A percentile compares a stretch with the other conserved stretches of the same genome.
Conservation (phyloP, 306 rosid genomes). For the Ammopiptanthus mongolicus region DNA sequence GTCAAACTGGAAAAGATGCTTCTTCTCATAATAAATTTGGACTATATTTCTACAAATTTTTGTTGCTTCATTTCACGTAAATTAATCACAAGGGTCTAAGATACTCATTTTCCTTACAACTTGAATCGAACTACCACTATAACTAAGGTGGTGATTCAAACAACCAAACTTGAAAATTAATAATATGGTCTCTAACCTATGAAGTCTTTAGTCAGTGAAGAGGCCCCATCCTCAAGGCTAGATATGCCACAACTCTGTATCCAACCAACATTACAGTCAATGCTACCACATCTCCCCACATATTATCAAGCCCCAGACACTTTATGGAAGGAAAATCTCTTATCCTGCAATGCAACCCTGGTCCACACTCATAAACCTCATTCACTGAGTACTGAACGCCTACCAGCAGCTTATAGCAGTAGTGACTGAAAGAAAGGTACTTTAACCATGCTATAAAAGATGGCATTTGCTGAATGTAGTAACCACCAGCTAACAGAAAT, state of each 20-base stretch:
- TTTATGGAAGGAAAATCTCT: conserved; percentile 62
- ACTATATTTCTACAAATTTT: background rate
- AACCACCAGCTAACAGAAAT: conserved; percentile 80
- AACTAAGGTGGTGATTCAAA: conserved; percentile 1
- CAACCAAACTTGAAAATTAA: conserved; percentile 10
- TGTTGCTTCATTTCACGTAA: conserved; percentile 24
- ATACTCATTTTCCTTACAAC: conserved; percentile 20
- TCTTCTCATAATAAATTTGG: conserved; percentile 6
- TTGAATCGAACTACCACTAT: conserved; percentile 26
- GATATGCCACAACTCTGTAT: conserved; percentile 68
- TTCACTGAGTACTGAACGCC: conserved; percentile 63
- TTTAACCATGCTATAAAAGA: conserved; percentile 78
- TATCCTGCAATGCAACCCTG: conserved; percentile 45
- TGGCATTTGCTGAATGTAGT: conserved; percentile 81
- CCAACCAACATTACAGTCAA: conserved; percentile 75
- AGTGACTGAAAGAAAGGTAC: conserved; percentile 73
- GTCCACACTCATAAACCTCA: conserved; percentile 58
- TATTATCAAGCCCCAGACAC: conserved; percentile 44
- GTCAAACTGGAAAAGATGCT: background rate
- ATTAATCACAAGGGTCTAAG: conserved; percentile 17
- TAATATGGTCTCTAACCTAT: conserved; percentile 20
- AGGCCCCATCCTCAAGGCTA: conserved; percentile 61
- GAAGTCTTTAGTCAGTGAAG: conserved; percentile 46
- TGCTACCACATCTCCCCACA: conserved; percentile 71
- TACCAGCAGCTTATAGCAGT: conserved; percentile 71